Evolutionary conservation across 257 asterid species (phyloP).

Genomic region (Paraleonurus japonicus): DNA sequence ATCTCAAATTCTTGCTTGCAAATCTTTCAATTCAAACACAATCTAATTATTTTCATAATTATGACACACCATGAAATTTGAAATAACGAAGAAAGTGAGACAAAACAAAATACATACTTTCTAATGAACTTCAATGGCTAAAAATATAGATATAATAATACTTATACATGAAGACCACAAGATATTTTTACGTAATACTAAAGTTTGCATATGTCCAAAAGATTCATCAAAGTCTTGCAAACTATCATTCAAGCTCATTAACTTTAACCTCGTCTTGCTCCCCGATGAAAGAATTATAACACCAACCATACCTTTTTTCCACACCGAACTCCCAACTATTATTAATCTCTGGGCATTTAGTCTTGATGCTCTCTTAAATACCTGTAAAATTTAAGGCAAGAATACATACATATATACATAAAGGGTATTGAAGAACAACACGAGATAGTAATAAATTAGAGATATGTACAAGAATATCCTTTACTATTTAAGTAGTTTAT

Average conservation of each 20-base stretch:
- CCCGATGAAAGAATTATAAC: conserved; percentile 84
- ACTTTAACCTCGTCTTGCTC: conserved; percentile 72
- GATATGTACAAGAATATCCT: neutral
- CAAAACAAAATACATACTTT: conserved; percentile 9
- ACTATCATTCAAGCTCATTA: conserved; percentile 54
- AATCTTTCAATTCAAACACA: neutral
- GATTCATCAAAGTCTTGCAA: neutral
- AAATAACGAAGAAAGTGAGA: neutral
- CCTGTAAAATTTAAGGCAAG: conserved; percentile 40
- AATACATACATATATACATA: neutral
- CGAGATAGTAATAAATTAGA: neutral
- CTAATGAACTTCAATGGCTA: neutral
- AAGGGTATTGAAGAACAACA: neutral
- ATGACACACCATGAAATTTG: neutral
- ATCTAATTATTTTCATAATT: neutral
- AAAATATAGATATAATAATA: neutral
- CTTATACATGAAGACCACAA: conserved; percentile 2
- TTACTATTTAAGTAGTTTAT: conserved; percentile 90
- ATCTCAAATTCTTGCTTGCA: neutral
- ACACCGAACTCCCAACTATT: conserved; percentile 78
- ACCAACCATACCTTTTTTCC: conserved; percentile 86
- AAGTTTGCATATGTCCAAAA: neutral
- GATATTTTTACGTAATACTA: neutral
- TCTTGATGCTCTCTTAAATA: conserved; percentile 77
- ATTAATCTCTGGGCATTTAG: conserved; percentile 77